Evolutionary conservation across 345 rosid species (phyloP).

Genomic region (Brassica carinata): DNA sequence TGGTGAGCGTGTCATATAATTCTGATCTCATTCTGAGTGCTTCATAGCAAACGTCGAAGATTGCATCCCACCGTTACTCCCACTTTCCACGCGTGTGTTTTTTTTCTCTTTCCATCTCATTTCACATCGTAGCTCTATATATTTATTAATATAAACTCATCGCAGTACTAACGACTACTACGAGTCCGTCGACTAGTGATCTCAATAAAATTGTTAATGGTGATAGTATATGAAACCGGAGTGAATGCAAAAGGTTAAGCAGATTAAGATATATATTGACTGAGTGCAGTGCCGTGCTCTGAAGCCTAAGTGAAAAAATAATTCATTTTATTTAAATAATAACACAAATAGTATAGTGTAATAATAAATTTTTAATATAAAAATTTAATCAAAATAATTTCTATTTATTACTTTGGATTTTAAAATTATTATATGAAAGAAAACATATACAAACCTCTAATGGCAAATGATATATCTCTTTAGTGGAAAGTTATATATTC

Average conservation of each 20-base stretch:
- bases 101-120: conserved; percentile 22
- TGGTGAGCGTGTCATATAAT: conserved; percentile 31
- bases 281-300: no score
- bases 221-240: background rate
- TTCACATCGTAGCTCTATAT: conserved; percentile 3
- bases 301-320: no score
- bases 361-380: no score
- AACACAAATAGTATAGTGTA: no score
- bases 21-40: conserved; percentile 40
- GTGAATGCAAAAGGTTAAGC: background rate
- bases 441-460: no score
- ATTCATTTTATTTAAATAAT: no score
- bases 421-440: no score
- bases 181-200: background rate
- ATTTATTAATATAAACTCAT: background rate
- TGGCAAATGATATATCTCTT: no score
- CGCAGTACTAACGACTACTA: background rate
- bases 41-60: conserved; percentile 41
- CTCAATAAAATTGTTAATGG: background rate
- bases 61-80: conserved; percentile 42
- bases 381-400: no score
- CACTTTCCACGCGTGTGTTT: conserved; percentile 44
- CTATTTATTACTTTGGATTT: no score
- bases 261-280: background rate
- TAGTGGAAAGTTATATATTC: no score